Evolutionary conservation across 257 asterid genomes (phyloP).

Genomic region (Solanum appendiculatum): DNA sequence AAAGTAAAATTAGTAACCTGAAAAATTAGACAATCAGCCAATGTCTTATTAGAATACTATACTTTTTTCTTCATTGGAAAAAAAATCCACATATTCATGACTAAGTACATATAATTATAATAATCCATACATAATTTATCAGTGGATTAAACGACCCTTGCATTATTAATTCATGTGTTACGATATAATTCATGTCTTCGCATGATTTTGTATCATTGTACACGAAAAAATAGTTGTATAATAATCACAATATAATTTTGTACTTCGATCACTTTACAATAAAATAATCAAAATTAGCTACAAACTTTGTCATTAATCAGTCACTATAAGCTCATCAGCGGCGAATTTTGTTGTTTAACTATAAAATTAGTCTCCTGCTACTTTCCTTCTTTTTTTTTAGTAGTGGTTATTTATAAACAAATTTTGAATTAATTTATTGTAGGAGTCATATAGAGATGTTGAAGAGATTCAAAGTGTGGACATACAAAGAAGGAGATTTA

Average conservation of each 20-base stretch:
- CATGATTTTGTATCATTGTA: not conserved
- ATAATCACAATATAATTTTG: not conserved
- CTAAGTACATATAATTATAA: not conserved
- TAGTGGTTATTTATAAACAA: not conserved
- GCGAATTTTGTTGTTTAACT: not conserved
- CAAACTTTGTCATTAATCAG: not conserved
- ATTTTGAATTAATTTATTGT: not conserved
- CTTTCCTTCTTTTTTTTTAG: not conserved
- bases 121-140: not conserved
- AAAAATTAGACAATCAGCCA: not conserved
- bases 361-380: not conserved
- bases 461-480: constrained; percentile 12
- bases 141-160: not conserved
- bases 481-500: constrained; percentile 8
- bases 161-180: not conserved
- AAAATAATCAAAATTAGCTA: not conserved
- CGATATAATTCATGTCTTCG: not conserved
- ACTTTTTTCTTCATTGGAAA: not conserved
- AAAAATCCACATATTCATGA: not conserved
- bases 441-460: constrained; percentile 12
- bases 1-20: too few species aligned
- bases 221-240: not conserved
- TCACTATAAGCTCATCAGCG: not conserved
- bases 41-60: too few species aligned
- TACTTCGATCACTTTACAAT: too few species aligned